These are phyloP conservation scores for Cladorrhinum sp. DNA, from an alignment of 2,329 filamentous ascomycete genomes.

Conservation along the genomic window DNA sequence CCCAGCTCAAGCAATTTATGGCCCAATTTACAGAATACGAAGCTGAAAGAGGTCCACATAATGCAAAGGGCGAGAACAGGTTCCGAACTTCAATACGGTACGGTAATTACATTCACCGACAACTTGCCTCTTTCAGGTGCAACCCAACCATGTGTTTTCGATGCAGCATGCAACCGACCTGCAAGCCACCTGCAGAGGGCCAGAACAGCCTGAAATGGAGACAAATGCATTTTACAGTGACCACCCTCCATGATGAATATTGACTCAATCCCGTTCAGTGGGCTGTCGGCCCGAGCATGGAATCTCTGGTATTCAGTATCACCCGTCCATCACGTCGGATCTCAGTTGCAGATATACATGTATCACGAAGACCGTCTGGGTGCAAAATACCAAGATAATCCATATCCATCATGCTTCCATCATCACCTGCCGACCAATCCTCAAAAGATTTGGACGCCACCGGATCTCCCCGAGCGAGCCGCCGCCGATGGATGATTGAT, in stretches of 20 bases:
- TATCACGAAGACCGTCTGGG: no score
- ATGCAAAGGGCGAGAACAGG: no score
- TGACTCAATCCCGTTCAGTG: background rate
- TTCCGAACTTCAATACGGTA: no score
- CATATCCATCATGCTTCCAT: no score
- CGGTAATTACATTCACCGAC: no score
- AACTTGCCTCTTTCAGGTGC: background rate
- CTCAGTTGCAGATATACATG: no score
- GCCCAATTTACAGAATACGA: background rate
- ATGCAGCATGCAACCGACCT: background rate
- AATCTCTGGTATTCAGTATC: no score
- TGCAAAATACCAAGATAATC: no score
- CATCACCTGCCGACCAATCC: background rate
- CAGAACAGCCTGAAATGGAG: constrained; percentile 8
- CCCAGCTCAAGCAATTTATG: background rate
- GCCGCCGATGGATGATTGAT: background rate
- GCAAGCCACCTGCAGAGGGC: constrained; percentile 5
- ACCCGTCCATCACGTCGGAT: no score
- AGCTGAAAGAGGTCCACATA: background rate
- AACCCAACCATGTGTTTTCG: constrained; percentile 4
- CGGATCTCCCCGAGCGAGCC: background rate
- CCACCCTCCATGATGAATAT: constrained; percentile 2
- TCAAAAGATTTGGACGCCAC: background rate
- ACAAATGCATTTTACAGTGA: background rate
- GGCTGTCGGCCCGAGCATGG: constrained; percentile 4